Base-by-base conservation (phyloP, 2,329 filamentous ascomycete genomes). In the Davidsoniella virescens region DNA sequence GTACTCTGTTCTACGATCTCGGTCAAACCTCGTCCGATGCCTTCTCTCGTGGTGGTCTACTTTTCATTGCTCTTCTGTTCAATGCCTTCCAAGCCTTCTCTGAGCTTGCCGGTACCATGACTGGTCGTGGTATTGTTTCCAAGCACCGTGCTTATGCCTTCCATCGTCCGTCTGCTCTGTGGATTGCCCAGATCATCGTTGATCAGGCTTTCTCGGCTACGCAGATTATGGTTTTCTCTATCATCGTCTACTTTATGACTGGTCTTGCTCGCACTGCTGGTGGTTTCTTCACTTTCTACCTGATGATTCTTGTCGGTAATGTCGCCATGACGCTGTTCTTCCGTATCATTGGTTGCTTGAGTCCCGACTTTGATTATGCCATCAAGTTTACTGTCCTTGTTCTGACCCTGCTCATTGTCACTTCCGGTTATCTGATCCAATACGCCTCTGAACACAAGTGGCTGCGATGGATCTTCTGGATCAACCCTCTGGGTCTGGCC, bases 51-150 rank as follows among this genome's bases (percentile, higher is more conserved):
- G 85, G 85, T 55, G 86, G 85, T 67, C 74, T 90, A 1, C 69
- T 93, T 47, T 93, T 93, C 65, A 78, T 87, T 49, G 70, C 82
- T 18, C 73, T 93, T 1, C 66, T 93, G 4, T 90, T 90, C 71
- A 90, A 90, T 62, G 82, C 83, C n/a, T 90, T 93, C 64, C 80
- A 87, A 59, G 84, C 86, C 20, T 88, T 92, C 60, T 76, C 81
- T 0, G 86, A 93, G 62, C 65, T 94, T 0, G 82, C 73, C 0
- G 72, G 73, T 9, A 83, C 82, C 1, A 90, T 92, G 83, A 66
- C 80, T 14, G 84, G 82, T 1, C 73, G 87, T 7, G 72, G 80
- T 0, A 83, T 93, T 37, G 74, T 93, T 54, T 86, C 87, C 62
- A 93, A 92, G 61, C 87, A 93, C 63, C 79, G 82, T 52, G 80